These are phyloP conservation scores for Tetrastigma voinierianum DNA, from an alignment of 164 flowering plant species.

Conservation along the genomic window DNA sequence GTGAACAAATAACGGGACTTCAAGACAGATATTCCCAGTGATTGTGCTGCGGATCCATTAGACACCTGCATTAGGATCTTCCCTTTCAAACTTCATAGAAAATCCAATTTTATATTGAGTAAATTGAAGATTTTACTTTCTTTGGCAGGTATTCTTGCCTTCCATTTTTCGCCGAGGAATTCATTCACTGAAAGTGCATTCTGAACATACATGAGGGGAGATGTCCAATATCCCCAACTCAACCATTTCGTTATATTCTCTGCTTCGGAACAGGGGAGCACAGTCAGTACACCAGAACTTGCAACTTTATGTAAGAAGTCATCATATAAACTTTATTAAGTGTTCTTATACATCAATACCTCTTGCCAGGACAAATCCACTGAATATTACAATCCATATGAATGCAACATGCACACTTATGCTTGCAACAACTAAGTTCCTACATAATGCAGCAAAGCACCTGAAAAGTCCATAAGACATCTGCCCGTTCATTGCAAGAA, in stretches of 20 bases:
- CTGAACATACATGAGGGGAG: slow-evolving; percentile 19
- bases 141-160: slow-evolving; percentile 12
- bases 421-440: slow-evolving; percentile 35
- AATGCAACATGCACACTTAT: slow-evolving; percentile 37
- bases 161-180: slow-evolving; percentile 27
- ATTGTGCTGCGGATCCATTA: neutral
- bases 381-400: slow-evolving; percentile 23
- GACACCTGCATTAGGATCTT: neutral
- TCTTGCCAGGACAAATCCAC: slow-evolving; percentile 44
- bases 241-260: slow-evolving; percentile 23
- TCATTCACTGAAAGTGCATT: slow-evolving; percentile 23
- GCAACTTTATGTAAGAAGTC: neutral
- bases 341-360: slow-evolving; percentile 20
- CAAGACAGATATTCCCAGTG: slow-evolving; percentile 30
- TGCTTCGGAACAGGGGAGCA: neutral
- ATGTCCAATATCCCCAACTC: slow-evolving; percentile 27
- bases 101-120: neutral
- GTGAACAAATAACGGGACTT: slow-evolving; percentile 32
- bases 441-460: slow-evolving; percentile 27
- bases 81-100: neutral
- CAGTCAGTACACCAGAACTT: no score
- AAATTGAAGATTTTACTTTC: neutral
- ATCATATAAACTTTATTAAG: neutral
- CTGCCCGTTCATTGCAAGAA: slow-evolving; percentile 30
- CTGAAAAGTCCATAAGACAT: slow-evolving; percentile 45